A percentile compares a stretch with the other conserved stretches of the same genome.
phyloP scores from a whole-genome alignment of 2,329 filamentous ascomycete species.

The Clonostachys rosea region DNA sequence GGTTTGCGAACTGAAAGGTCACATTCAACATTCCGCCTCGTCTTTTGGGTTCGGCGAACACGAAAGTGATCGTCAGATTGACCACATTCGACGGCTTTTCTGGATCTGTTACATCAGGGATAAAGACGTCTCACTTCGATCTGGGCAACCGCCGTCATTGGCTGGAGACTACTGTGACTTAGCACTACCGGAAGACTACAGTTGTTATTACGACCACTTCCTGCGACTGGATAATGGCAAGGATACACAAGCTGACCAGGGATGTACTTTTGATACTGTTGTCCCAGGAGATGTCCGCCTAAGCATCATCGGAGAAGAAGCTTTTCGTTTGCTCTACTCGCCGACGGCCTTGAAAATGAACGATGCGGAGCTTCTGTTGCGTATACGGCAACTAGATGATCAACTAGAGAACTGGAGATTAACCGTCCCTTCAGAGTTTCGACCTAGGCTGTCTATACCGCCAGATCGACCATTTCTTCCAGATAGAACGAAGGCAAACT shows the following conservation, averaged over 20 bases:
- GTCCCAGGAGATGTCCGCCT: constrained; percentile 41
- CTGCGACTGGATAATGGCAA: constrained; percentile 11
- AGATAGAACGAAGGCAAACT: constrained; percentile 8
- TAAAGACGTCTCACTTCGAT: constrained; percentile 50
- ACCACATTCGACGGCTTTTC: constrained; percentile 37
- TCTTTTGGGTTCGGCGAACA: no score
- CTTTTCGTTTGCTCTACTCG: constrained; percentile 43
- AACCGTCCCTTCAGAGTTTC: constrained; percentile 34
- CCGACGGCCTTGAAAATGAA: constrained; percentile 38
- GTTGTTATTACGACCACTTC: constrained; percentile 15
- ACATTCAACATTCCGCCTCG: constrained; percentile 13
- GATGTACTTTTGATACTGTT: constrained; percentile 18
- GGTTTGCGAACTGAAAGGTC: constrained; percentile 42
- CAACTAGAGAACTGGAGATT: constrained; percentile 50
- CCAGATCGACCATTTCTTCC: constrained; percentile 14
- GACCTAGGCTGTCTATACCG: constrained; percentile 39
- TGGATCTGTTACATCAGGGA: constrained; percentile 52
- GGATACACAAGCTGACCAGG: neutral
- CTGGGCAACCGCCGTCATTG: constrained; percentile 45
- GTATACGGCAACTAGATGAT: constrained; percentile 51
- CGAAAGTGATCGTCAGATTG: constrained; percentile 15
- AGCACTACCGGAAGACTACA: constrained; percentile 35
- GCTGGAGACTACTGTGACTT: constrained; percentile 48
- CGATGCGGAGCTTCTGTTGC: constrained; percentile 46
- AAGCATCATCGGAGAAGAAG: constrained; percentile 44